A percentile compares a stretch with the other conserved stretches of the same genome.
Evolutionary conservation across 306 rosid genomes (phyloP).

Genomic region (Fragaria iinumae): DNA sequence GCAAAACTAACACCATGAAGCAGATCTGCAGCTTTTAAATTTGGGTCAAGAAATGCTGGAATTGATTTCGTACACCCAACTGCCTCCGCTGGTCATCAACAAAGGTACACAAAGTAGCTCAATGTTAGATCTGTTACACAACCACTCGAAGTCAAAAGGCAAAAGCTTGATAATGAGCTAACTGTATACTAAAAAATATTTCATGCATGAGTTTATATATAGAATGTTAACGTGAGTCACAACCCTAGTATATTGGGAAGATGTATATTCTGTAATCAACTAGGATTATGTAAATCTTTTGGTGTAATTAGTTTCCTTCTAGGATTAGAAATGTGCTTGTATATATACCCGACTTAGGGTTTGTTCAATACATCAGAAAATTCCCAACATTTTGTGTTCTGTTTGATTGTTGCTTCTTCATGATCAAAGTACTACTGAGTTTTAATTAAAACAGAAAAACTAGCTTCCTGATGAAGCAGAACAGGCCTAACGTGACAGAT

Average conservation of each 20-base stretch:
- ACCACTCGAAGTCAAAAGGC: neutral
- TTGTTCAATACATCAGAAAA: no score
- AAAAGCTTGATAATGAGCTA: neutral
- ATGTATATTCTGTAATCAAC: no score
- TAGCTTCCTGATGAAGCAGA: neutral
- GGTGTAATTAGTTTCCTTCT: no score
- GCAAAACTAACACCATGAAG: constrained; percentile 78
- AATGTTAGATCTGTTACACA: neutral
- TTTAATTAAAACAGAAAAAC: neutral
- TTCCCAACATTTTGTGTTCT: no score
- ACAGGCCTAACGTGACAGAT: neutral
- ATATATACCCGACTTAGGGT: no score
- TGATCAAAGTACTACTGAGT: neutral
- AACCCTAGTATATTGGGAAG: no score
- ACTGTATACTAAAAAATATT: neutral
- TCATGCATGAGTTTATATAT: neutral
- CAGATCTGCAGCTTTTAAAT: constrained; percentile 44
- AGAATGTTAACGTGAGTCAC: no score
- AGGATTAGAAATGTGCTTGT: no score
- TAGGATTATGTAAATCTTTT: no score
- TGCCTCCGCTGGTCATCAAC: constrained; percentile 52
- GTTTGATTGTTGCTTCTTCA: no score
- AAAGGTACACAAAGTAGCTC: neutral
- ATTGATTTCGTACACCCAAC: constrained; percentile 47
- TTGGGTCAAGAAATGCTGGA: constrained; percentile 71